Evolutionary conservation across 2,329 filamentous ascomycete genomes (phyloP), one percentile per base, ranked within the genome.

Genomic region (Nannizziopsis barbatae): DNA sequence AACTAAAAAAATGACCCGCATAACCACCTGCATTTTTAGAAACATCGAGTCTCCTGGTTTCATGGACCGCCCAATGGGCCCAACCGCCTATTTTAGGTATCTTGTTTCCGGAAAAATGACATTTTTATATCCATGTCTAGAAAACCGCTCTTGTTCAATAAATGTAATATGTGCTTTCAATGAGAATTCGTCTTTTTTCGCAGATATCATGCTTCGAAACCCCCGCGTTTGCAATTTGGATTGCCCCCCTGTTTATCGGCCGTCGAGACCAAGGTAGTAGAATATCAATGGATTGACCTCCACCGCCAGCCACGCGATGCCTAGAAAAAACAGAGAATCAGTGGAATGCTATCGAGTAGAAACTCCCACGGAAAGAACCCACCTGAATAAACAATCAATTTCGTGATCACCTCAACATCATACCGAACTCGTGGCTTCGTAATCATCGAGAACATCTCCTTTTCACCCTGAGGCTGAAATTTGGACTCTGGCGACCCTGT

Each of bases 321-420:
- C 86, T 87, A n/a, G 54, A 2, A 1, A 15, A 5, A 20, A 9
- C 11, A 18, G 31, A 27, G 7, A 4, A 27, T 27, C 7, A 27
- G 22, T 27, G 22, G 12, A 9, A 12, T 35, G 47, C 30, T 14
- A 11, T 48, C 14, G 42, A n/a, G 8, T 5, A 42, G 38, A 12
- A 27, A 14, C 18, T 12, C 12, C 18, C n/a, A 17, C 8, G 6
- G 6, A 27, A 10, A 12, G 11, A 15, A 69, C 80, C 66, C 70
- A 87, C 90, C 92, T 51, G 84, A 77, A 70, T 98, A 98, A 18
- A 98, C 87, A 58, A 98, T 84, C 52, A 98, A 68, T 69, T 95
- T 96, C 4, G 92, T 96, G 33, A 98, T 84, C 35, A 98, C 90
- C 66, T 98, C 92, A n/a, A 96, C 90, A 67, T 98, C 92, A 61